Evolutionary conservation across 2,329 filamentous ascomycete species (phyloP), one percentile per base, ranked within the genome.

Genomic region (Colletotrichum paranaense): DNA sequence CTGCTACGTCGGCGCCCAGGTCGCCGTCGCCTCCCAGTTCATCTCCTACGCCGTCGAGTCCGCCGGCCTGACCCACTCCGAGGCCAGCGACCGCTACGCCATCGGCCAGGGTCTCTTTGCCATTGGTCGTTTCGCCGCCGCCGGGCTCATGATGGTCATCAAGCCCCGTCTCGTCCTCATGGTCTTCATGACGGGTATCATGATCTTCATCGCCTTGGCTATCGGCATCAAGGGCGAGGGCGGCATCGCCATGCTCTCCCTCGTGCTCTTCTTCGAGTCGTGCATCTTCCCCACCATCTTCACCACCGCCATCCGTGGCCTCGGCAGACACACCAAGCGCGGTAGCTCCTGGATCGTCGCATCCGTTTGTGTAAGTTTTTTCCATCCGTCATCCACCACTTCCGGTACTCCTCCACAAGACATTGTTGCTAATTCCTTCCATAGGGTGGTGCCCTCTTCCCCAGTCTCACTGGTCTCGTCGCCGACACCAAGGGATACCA

Each of bases 251-350:
- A 87, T 90, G 84, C 81, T 91, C n/a, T 88, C 84, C 72, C 68
- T 89, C 0, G 87, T 89, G 0, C 82, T 90, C 60, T 90, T 89
- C 81, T 90, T 89, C 79, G 88, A 88, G 79, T 87, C 84, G 1
- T 90, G 88, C 53, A 90, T 91, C 76, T 88, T 91, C 67, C 88
- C 89, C 1, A 90, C 88, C 46, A 90, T 91, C 75, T 88, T 91
- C 64, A 88, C 88, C 0, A 82, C 91, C 5, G 70, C 68, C 14
- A 89, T 91, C 79, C 84, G 88, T 12, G 89, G 88, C 1, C 83
- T 91, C 1, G 89, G 88, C 22, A 85, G 86, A 30, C 87, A 90
- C 81, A 88, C 86, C 19, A 91, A 90, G 81, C 81, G 84, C 57
- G 88, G 88, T 6, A 85, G 85, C 2, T 86, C 86, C 1, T 73